Conservation (phyloP, 2,329 filamentous ascomycete species). For the Exophiala viscosa region DNA sequence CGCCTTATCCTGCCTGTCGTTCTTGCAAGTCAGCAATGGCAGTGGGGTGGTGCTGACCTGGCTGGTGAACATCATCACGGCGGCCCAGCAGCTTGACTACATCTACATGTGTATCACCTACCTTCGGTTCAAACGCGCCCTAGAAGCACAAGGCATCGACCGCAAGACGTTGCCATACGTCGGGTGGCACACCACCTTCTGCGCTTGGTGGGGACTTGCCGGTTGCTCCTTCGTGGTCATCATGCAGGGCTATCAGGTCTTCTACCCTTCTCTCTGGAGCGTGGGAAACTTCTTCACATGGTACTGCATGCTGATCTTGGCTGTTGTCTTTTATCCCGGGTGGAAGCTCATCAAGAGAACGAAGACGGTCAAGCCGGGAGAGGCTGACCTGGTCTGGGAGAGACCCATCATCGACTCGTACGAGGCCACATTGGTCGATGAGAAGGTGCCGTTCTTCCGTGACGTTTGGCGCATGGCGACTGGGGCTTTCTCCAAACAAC, state of each 20-base stretch:
- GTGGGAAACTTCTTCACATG: slow-evolving; percentile 70
- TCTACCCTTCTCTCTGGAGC: slow-evolving; percentile 66
- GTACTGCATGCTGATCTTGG: slow-evolving; percentile 71
- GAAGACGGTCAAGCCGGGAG: slow-evolving; percentile 51
- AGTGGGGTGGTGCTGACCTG: slow-evolving; percentile 66
- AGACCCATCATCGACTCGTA: slow-evolving; percentile 67
- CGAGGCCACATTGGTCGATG: slow-evolving; percentile 33
- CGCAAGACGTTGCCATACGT: slow-evolving; percentile 67
- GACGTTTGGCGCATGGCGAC: too few species aligned
- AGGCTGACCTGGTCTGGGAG: slow-evolving; percentile 62
- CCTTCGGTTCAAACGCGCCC: slow-evolving; percentile 66
- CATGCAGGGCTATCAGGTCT: slow-evolving; percentile 72
- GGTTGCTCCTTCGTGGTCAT: slow-evolving; percentile 69
- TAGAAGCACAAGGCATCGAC: slow-evolving; percentile 65
- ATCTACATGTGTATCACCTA: slow-evolving; percentile 67
- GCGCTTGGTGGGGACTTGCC: slow-evolving; percentile 62
- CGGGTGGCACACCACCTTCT: slow-evolving; percentile 66
- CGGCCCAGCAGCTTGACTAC: slow-evolving; percentile 72
- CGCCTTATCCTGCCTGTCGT: slow-evolving; percentile 65
- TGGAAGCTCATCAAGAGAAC: slow-evolving; percentile 71
- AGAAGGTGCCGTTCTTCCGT: too few species aligned
- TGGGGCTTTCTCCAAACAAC: too few species aligned
- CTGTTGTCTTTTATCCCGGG: slow-evolving; percentile 63
- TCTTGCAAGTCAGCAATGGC: slow-evolving; percentile 66
- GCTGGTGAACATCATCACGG: slow-evolving; percentile 67